phyloP scores from a whole-genome alignment of 768 basidiomycete genomes.

The Hypsizygus marmoreus region DNA sequence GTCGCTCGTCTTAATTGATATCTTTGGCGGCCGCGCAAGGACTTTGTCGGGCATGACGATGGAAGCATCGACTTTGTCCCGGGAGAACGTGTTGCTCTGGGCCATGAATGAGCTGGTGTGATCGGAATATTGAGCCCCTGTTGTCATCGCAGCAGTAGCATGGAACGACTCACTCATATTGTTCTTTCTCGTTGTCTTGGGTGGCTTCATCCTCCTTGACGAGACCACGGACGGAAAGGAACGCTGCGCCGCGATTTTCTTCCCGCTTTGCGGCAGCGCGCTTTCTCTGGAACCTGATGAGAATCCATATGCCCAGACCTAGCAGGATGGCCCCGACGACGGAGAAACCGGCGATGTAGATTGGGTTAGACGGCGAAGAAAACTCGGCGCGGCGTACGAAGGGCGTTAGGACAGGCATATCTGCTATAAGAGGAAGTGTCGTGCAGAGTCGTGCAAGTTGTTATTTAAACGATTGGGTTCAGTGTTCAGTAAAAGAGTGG shows the following conservation, averaged over 20 bases:
- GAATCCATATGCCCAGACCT: constrained; percentile 43
- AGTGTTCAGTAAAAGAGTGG: constrained; percentile 8
- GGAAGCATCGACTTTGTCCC: constrained; percentile 41
- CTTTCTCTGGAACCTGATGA: constrained; percentile 41
- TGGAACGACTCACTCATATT: constrained; percentile 15
- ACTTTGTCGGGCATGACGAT: constrained; percentile 58
- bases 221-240: constrained; percentile 51
- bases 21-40: constrained; percentile 33
- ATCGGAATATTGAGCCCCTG: background rate
- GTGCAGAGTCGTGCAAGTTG: background rate
- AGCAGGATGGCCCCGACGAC: constrained; percentile 44
- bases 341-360: constrained; percentile 54
- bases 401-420: constrained; percentile 23
- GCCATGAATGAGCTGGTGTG: background rate
- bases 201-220: constrained; percentile 32
- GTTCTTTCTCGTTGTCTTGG: background rate
- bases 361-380: constrained; percentile 23
- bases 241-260: constrained; percentile 40
- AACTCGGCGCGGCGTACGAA: constrained; percentile 15
- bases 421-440: background rate
- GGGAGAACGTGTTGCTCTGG: constrained; percentile 34
- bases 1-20: constrained; percentile 31
- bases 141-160: constrained; percentile 19
- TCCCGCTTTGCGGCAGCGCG: constrained; percentile 37
- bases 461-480: constrained; percentile 1